phyloP scores from a whole-genome alignment of 371 early-diverging fungal species.

The Gilbertella persicaria region DNA sequence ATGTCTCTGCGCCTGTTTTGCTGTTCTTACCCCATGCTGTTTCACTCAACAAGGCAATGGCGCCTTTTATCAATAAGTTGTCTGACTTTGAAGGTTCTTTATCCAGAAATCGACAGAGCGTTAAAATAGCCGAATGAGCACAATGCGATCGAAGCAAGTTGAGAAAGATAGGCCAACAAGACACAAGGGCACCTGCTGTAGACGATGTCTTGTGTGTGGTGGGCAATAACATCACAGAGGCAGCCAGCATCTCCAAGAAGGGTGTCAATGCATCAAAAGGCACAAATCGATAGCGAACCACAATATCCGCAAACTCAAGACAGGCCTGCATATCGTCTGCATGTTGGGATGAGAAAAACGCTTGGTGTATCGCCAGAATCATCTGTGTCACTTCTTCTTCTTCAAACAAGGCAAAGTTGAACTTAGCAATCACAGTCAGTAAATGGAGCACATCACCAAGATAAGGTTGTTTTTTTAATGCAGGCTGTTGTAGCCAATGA shows the following conservation, averaged over 20 bases:
- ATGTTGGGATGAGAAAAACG: slow-evolving; percentile 48
- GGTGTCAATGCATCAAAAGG: slow-evolving; percentile 57
- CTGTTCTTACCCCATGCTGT: slow-evolving; percentile 55
- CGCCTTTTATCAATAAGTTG: slow-evolving; percentile 50
- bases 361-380: slow-evolving; percentile 52
- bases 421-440: slow-evolving; percentile 64
- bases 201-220: slow-evolving; percentile 16
- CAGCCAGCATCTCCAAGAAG: slow-evolving; percentile 62
- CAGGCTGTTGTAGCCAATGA: slow-evolving; percentile 46
- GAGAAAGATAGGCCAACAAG: slow-evolving; percentile 61
- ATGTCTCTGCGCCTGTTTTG: slow-evolving; percentile 27
- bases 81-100: slow-evolving; percentile 26
- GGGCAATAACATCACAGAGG: slow-evolving; percentile 39
- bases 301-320: slow-evolving; percentile 67
- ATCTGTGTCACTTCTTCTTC: slow-evolving; percentile 59
- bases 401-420: slow-evolving; percentile 70
- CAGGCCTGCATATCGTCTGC: slow-evolving; percentile 53
- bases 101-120: slow-evolving; percentile 58
- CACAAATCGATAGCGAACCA: slow-evolving; percentile 71
- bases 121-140: slow-evolving; percentile 61
- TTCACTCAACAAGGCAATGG: slow-evolving; percentile 54
- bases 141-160: slow-evolving; percentile 71
- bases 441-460: slow-evolving; percentile 59
- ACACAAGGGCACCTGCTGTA: too few species aligned
- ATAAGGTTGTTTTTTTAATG: slow-evolving; percentile 23